Evolutionary conservation across 225 moss, liverwort and hornwort species (phyloP), one percentile per base, ranked within the genome.

Genomic region (Bryum argenteum): DNA sequence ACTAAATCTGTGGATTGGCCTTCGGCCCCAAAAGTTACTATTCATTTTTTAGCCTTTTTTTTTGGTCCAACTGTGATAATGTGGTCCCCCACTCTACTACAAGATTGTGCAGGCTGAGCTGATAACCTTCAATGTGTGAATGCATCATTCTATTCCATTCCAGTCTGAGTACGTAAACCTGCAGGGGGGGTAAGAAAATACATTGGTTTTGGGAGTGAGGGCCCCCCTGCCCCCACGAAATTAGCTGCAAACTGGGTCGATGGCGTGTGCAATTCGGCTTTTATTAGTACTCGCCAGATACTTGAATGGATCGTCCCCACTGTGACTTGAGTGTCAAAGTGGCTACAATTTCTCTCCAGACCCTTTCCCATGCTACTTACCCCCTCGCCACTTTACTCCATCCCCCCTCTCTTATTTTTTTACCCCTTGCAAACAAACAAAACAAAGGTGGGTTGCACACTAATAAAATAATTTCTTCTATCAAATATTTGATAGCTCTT

Each of bases 321-420:
- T 74, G 58, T 45, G 65, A 58, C 65, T 74, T 56, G 11, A 19
- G 56, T 53, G 55, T 15, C 64, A 55, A 64, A 72, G 28, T 33
- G 11, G 40, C 0, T 57, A 74, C 45, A 58, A 58, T 54, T 64
- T 73, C 43, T 28, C 73, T 73, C 55, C 63, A 24, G 2, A 8
- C 5, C 2, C 33, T 33, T 33, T 33, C 0, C 40, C 47, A 7
- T 22, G 53, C 51, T 17, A 54, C 40, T 72, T 43, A 54, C 40
- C 54, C 71, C 54, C 33, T 33, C 33, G 33, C 33, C 33, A 6
- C 33, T 33, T 33, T 33, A 33, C 33, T 33, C 33, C 33, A 33
- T 33, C 33, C 33, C 33, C 33, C 33, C 2, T n/a, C 33, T 3
- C 33, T 33, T 33, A 6, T 33, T 33, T 33, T 33, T 28, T 33